phyloP scores from a whole-genome alignment of 1,139 yeast genomes.

The Yamadazyma diospyri region DNA sequence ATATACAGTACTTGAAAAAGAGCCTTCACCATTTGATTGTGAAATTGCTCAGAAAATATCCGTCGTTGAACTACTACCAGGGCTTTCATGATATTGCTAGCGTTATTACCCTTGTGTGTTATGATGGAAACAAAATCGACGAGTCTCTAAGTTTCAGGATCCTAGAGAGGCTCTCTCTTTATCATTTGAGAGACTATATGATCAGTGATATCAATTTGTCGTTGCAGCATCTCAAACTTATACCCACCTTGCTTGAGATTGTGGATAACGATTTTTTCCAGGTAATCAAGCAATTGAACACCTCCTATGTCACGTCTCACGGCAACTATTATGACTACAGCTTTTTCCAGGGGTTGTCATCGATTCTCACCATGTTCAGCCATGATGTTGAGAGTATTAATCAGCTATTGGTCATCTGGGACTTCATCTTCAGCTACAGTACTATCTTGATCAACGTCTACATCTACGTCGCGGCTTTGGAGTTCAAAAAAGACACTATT shows the following conservation, averaged over 20 bases:
- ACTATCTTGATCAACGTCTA: constrained; percentile 47
- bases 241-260: constrained; percentile 56
- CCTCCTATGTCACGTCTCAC: constrained; percentile 22
- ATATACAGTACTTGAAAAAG: constrained; percentile 32
- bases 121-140: constrained; percentile 20
- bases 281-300: constrained; percentile 39
- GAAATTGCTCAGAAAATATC: constrained; percentile 56
- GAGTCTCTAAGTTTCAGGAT: constrained; percentile 42
- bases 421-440: constrained; percentile 50
- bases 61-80: constrained; percentile 73
- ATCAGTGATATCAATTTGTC: constrained; percentile 65
- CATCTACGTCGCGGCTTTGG: constrained; percentile 53
- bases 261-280: constrained; percentile 52
- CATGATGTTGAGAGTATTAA: constrained; percentile 60
- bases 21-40: constrained; percentile 48
- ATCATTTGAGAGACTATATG: constrained; percentile 82
- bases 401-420: constrained; percentile 60
- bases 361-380: constrained; percentile 72
- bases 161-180: constrained; percentile 56
- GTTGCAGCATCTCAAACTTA: constrained; percentile 57
- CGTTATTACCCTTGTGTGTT: constrained; percentile 56
- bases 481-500: constrained; percentile 39
- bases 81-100: constrained; percentile 90
- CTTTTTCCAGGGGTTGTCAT: constrained; percentile 64
- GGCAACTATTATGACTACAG: constrained; percentile 38